Evolutionary conservation across 169 alveolate species (phyloP).

Genomic region (Besnoitia besnoiti): DNA sequence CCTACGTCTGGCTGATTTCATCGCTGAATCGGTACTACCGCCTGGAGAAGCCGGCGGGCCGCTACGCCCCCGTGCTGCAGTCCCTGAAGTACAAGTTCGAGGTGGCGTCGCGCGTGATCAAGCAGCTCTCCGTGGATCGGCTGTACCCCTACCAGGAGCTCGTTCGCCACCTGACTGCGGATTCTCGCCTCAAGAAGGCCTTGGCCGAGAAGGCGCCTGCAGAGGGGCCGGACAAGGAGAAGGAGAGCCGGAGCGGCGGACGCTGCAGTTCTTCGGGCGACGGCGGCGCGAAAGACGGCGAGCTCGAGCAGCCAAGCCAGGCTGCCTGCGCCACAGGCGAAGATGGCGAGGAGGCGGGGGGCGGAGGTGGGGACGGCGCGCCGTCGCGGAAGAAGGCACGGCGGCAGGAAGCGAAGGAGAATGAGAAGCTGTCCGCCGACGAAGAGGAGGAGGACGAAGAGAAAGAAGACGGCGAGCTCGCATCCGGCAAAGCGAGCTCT

Average conservation of each 20-base stretch:
- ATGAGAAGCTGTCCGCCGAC: neutral
- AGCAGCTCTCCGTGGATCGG: slow-evolving; percentile 48
- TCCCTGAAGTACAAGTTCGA: slow-evolving; percentile 36
- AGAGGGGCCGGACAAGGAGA: slow-evolving; percentile 16
- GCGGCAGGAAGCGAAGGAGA: neutral
- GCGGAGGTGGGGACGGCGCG: neutral
- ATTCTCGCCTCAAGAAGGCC: slow-evolving; percentile 12
- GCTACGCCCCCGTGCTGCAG: slow-evolving; percentile 41
- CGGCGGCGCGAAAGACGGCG: neutral
- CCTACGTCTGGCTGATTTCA: slow-evolving; percentile 28
- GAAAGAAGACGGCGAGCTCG: neutral
- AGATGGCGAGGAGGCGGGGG: neutral
- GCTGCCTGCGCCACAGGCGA: neutral
- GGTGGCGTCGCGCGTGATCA: slow-evolving; percentile 53
- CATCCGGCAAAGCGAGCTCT: neutral
- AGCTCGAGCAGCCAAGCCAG: neutral
- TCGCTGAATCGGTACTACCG: slow-evolving; percentile 43
- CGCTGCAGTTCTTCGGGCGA: neutral
- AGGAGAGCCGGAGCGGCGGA: neutral
- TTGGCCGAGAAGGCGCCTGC: neutral
- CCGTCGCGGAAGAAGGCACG: neutral
- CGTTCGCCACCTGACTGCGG: slow-evolving; percentile 46
- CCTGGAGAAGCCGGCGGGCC: slow-evolving; percentile 58
- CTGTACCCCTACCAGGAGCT: slow-evolving; percentile 36
- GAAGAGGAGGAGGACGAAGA: slow-evolving; percentile 8